These are phyloP conservation scores for Candida sanyiensis DNA, from an alignment of 805 yeast genomes.

Conservation along the genomic window DNA sequence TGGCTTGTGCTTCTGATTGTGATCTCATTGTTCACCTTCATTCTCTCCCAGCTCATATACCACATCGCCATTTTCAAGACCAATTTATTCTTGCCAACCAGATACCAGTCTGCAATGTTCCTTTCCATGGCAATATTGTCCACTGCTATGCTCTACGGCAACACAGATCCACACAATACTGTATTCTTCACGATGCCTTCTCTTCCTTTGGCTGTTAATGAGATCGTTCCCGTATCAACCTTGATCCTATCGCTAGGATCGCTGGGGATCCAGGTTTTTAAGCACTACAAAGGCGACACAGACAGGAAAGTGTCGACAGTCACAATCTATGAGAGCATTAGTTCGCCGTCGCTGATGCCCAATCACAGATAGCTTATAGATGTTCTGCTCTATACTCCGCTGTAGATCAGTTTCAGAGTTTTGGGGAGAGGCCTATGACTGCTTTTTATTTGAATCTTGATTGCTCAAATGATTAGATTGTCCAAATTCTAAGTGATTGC, in stretches of 20 bases:
- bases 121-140: neutral
- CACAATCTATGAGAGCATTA: conserved; percentile 16
- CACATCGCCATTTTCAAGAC: conserved; percentile 69
- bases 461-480: no score
- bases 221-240: neutral
- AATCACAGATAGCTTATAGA: neutral
- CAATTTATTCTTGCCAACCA: conserved; percentile 54
- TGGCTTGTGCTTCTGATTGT: conserved; percentile 18
- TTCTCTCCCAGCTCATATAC: conserved; percentile 30
- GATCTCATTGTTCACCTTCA: conserved; percentile 23
- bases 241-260: neutral
- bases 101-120: conserved; percentile 4
- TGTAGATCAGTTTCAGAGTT: no score
- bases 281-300: neutral
- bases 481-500: no score
- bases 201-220: neutral
- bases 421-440: neutral
- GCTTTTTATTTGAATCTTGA: no score
- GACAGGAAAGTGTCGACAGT: conserved; percentile 3
- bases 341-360: conserved; percentile 12
- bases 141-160: neutral
- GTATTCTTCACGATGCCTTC: conserved; percentile 2
- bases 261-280: neutral
- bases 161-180: neutral
- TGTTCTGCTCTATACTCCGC: no score